Evolutionary conservation across 768 basidiomycete species (phyloP), one percentile per base, ranked within the genome.

Genomic region (Trametes cingulata): DNA sequence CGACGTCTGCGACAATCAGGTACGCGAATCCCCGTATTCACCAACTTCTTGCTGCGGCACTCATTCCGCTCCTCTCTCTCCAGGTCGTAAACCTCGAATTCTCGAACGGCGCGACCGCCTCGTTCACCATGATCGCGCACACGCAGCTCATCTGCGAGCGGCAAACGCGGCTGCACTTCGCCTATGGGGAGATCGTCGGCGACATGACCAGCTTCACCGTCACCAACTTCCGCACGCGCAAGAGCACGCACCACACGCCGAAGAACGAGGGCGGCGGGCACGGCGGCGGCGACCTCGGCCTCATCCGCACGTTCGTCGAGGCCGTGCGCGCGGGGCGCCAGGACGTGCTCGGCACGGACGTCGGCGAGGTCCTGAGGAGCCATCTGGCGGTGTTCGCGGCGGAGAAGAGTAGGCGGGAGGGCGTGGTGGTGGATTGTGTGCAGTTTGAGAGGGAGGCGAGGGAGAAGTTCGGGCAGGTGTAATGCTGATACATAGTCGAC

Each of bases 301-400:
- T 95, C 27, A 87, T 89, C n/a, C 71, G 80, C 33, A 73, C 87
- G 9, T 95, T 95, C 69, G 80, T 93, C 36, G 75, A 88, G 62
- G 93, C 91, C 0, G 91, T 94, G 46, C 78, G 80, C 56, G 80
- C 76, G 10, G 80, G 81, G 3, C 77, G 82, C 55, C 93, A 94
- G 74, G 75, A 78, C 2, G 58, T 81, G 27, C 78, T 95, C 33
- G 87, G 85, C 33, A 90, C 90, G 17, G 76, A 83, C 64, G 77
- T 90, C 0, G 75, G 76, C 8, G 90, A 93, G 52, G 82, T 92
- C 17, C 72, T 94, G 58, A 85, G 80, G 69, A 90, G 86, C 63
- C 92, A 94, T 73, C 69, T 95, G 67, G 86, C 89, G 1, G 91
- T 93, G 35, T 95, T 95, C 75, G 93, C 93, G 56, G 91, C 91